Percentiles rank a stretch among this genome's conserved stretches.
Conservation (phyloP, 352 stramenopile genomes). For the Saprolegnia diclina region DNA sequence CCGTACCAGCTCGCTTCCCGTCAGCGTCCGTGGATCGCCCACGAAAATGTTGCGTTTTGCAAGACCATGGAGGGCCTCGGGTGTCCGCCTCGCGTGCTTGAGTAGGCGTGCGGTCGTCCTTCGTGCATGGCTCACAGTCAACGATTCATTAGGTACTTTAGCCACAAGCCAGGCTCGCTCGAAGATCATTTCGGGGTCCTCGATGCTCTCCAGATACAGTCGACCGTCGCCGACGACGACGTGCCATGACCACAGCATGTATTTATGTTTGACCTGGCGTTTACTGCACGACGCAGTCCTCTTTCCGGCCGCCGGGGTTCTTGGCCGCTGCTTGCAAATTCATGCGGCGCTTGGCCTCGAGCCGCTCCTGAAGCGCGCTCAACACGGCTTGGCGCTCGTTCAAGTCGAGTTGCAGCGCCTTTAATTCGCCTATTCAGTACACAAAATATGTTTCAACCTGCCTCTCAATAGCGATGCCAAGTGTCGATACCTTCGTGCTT, state of each 20-base stretch:
- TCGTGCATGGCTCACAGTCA: constrained; percentile 8
- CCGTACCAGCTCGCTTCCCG: constrained; percentile 51
- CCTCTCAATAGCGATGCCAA: not conserved
- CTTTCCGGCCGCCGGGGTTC: constrained; percentile 32
- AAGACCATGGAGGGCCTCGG: constrained; percentile 32
- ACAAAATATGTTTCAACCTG: not conserved
- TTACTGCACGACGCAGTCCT: constrained; percentile 60
- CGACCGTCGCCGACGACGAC: too few species aligned
- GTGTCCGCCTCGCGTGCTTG: not conserved
- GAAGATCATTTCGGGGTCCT: constrained; percentile 2
- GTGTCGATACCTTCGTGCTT: constrained; percentile 58
- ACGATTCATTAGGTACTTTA: constrained; percentile 4
- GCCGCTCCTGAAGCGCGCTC: constrained; percentile 43
- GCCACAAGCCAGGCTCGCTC: constrained; percentile 7
- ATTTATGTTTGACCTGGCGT: not conserved
- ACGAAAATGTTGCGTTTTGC: constrained; percentile 43
- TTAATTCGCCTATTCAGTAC: constrained; percentile 32
- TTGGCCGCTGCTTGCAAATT: constrained; percentile 37
- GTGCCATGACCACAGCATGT: not conserved
- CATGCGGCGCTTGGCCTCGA: constrained; percentile 43
- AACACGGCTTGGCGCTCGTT: constrained; percentile 47
- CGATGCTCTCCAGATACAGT: not conserved
- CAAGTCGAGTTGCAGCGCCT: constrained; percentile 41
- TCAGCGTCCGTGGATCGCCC: constrained; percentile 49
- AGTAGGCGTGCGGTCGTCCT: too few species aligned